Conservation (phyloP, 176 grass and related monocot species). For the Ampelocalamus luodianensis region DNA sequence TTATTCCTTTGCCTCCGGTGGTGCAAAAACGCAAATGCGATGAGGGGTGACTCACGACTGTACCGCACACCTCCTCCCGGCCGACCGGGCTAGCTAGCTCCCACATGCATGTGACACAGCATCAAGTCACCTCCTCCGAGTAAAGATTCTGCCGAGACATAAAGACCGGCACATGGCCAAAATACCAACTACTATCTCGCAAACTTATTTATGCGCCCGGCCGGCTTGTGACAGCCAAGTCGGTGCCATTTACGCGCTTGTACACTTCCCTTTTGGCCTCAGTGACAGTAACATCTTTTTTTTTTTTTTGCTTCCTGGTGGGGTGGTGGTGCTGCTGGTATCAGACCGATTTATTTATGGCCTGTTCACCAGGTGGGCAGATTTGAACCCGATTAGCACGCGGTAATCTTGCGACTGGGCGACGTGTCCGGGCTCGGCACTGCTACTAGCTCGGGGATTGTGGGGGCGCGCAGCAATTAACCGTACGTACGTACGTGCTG, state of each 20-base stretch:
- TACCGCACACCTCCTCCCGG: no score
- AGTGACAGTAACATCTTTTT: neutral
- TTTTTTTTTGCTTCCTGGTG: no score
- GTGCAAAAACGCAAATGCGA: neutral
- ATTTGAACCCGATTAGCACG: neutral
- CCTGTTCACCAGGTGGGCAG: constrained; percentile 27
- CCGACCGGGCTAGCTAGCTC: neutral
- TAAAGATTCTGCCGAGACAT: constrained; percentile 39
- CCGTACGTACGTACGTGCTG: neutral
- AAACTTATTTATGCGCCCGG: constrained; percentile 14
- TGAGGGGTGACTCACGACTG: no score
- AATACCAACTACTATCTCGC: neutral
- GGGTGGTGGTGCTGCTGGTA: neutral
- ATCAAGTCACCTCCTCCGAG: constrained; percentile 13
- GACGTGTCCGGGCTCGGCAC: neutral
- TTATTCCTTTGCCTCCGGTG: neutral
- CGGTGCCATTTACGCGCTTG: constrained; percentile 20
- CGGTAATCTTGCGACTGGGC: neutral
- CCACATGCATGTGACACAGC: neutral
- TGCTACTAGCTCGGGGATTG: neutral
- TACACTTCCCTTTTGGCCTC: neutral
- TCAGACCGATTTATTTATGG: neutral
- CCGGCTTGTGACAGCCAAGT: constrained; percentile 12
- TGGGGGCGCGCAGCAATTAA: neutral
- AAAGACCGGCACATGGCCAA: constrained; percentile 49